These are phyloP conservation scores for Leishmania martiniquensis DNA, from an alignment of 208 protist genomes.

Conservation along the genomic window DNA sequence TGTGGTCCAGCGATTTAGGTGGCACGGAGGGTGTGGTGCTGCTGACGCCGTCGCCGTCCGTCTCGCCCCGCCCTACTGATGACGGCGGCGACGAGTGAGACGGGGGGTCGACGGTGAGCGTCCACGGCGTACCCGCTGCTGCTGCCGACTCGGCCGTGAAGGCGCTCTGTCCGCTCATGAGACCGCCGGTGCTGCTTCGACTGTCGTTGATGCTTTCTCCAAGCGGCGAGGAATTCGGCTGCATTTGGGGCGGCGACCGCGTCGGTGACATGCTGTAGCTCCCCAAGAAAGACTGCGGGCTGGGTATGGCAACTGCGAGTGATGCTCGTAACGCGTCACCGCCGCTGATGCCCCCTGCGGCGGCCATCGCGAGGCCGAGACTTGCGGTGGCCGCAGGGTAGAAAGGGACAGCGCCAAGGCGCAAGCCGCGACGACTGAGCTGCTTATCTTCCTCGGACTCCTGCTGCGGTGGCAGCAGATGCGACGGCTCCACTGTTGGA, in stretches of 20 bases:
- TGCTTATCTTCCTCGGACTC: conserved; percentile 14
- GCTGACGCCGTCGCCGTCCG: not conserved
- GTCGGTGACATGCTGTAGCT: not conserved
- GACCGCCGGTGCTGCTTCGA: not conserved
- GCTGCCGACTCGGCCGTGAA: not conserved
- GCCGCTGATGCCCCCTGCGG: not conserved
- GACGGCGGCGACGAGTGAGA: not conserved
- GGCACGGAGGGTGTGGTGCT: not conserved
- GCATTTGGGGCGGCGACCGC: not conserved
- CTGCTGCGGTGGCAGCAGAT: not conserved
- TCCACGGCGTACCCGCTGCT: not conserved
- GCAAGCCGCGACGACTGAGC: conserved; percentile 17
- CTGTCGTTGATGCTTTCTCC: conserved; percentile 1
- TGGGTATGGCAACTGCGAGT: not conserved
- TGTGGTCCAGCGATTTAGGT: not conserved
- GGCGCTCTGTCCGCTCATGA: not conserved
- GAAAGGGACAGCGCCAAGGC: conserved; percentile 12
- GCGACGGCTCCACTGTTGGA: not conserved
- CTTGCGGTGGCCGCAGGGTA: not conserved
- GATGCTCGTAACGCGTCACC: not conserved
- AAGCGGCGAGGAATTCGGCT: not conserved
- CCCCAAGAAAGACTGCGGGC: not conserved
- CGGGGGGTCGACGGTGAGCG: not conserved
- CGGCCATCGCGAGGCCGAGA: not conserved
- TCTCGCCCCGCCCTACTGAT: conserved; percentile 2